Conservation (phyloP, 495 filamentous ascomycete species). For the Neurospora tetrasperma region DNA sequence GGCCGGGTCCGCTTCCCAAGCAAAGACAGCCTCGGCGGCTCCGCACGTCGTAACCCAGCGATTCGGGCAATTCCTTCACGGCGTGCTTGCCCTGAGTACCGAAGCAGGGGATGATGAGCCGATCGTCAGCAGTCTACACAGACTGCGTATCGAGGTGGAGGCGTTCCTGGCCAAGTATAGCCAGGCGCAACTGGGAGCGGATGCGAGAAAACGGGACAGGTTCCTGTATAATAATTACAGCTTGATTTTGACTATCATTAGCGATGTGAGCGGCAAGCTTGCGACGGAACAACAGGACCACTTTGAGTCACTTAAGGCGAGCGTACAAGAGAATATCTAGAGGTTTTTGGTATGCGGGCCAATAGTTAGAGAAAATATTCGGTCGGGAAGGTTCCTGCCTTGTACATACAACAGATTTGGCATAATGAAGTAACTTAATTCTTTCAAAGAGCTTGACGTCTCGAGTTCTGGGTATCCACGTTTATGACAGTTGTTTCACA, state of each 20-base stretch:
- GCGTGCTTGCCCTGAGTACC: constrained; percentile 67
- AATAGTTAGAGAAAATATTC: neutral
- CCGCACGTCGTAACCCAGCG: constrained; percentile 87
- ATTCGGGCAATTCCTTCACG: constrained; percentile 82
- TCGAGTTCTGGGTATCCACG: neutral
- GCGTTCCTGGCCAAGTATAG: constrained; percentile 55
- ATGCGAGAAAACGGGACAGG: constrained; percentile 68
- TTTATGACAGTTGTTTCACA: neutral
- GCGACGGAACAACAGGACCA: constrained; percentile 62
- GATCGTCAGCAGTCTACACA: constrained; percentile 63
- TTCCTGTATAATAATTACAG: constrained; percentile 94
- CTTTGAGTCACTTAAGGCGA: constrained; percentile 50
- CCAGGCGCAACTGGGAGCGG: constrained; percentile 52
- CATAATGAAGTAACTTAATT: neutral
- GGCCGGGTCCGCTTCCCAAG: constrained; percentile 44
- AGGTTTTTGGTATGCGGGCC: neutral
- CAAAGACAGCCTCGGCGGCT: constrained; percentile 61
- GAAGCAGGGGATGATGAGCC: constrained; percentile 92
- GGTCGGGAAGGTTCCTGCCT: neutral
- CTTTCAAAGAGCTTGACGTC: neutral
- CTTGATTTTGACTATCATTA: constrained; percentile 81
- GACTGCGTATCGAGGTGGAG: constrained; percentile 71
- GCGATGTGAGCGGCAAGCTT: constrained; percentile 71
- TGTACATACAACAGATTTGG: neutral
- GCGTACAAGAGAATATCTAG: constrained; percentile 32